Conservation (phyloP, 768 basidiomycete genomes). For the Kockovaella imperatae region DNA sequence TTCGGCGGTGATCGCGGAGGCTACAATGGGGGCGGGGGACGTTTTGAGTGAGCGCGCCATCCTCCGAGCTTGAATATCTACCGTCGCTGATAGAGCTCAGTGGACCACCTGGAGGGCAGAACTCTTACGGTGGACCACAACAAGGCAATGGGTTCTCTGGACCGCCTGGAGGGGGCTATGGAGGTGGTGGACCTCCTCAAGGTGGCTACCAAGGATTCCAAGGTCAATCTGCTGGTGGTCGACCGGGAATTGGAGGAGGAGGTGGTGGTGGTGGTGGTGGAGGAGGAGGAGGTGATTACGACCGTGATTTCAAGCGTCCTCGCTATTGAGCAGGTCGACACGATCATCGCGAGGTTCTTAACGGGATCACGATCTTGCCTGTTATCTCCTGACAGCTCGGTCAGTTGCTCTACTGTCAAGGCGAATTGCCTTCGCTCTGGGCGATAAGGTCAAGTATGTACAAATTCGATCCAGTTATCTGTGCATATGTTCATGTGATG, state of each 20-base stretch:
- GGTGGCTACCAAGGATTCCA: slow-evolving; percentile 33
- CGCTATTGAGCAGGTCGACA: slow-evolving; percentile 19
- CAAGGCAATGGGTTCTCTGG: slow-evolving; percentile 40
- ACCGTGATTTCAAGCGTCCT: slow-evolving; percentile 34
- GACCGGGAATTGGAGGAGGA: slow-evolving; percentile 7
- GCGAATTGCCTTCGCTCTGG: not conserved
- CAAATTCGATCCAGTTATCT: no score
- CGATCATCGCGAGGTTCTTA: not conserved
- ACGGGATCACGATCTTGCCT: not conserved
- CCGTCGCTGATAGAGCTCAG: not conserved
- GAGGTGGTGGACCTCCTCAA: slow-evolving; percentile 20
- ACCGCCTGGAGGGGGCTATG: slow-evolving; percentile 24
- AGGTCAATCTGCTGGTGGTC: slow-evolving; percentile 12
- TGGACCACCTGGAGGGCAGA: slow-evolving; percentile 10
- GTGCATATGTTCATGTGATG: no score
- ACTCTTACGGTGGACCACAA: slow-evolving; percentile 3
- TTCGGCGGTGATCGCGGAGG: slow-evolving; percentile 45
- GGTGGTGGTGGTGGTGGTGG: slow-evolving; percentile 15
- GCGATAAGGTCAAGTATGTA: slow-evolving; percentile 18
- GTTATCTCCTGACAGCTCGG: not conserved
- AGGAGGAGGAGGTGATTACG: slow-evolving; percentile 19
- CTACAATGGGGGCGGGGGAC: slow-evolving; percentile 3
- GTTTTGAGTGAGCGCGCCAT: not conserved
- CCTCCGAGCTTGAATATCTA: not conserved
- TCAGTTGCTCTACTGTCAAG: not conserved